phyloP scores from a whole-genome alignment of 768 basidiomycete genomes.

The Leucosporidium yakuticum region DNA sequence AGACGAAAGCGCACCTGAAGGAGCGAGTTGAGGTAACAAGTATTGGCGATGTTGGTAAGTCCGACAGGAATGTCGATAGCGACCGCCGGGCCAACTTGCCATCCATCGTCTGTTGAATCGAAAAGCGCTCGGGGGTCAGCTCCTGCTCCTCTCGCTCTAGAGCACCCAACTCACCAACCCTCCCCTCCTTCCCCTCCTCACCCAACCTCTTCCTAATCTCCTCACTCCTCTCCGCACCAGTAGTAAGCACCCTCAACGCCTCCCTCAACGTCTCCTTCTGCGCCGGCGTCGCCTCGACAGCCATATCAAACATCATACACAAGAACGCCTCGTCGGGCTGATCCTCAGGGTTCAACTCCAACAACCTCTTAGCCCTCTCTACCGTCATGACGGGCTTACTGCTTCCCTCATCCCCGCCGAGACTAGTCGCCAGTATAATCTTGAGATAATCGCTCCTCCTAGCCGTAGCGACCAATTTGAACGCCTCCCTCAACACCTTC shows the following conservation, averaged over 20 bases:
- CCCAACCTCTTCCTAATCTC: conserved; percentile 53
- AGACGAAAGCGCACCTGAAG: conserved; percentile 62
- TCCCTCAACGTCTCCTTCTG: conserved; percentile 51
- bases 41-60: conserved; percentile 58
- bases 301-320: too few relatives aligned
- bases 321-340: conserved; percentile 69
- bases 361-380: conserved; percentile 39
- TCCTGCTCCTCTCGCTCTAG: not conserved
- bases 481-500: conserved; percentile 9
- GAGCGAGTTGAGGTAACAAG: conserved; percentile 93
- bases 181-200: conserved; percentile 54
- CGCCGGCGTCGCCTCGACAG: conserved; percentile 5
- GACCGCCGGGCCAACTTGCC: conserved; percentile 1
- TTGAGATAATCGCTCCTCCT: conserved; percentile 13
- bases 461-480: not conserved
- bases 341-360: conserved; percentile 56
- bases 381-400: conserved; percentile 1
- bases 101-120: conserved; percentile 39
- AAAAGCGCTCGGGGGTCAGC: conserved; percentile 49
- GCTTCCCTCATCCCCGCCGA: not conserved
- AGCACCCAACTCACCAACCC: not conserved
- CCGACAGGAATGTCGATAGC: conserved; percentile 65
- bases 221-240: conserved; percentile 60
- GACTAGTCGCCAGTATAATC: conserved; percentile 3
- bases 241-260: conserved; percentile 55